phyloP scores from a whole-genome alignment of 2,329 filamentous ascomycete species.

The Ceratocystis diversiconidia region DNA sequence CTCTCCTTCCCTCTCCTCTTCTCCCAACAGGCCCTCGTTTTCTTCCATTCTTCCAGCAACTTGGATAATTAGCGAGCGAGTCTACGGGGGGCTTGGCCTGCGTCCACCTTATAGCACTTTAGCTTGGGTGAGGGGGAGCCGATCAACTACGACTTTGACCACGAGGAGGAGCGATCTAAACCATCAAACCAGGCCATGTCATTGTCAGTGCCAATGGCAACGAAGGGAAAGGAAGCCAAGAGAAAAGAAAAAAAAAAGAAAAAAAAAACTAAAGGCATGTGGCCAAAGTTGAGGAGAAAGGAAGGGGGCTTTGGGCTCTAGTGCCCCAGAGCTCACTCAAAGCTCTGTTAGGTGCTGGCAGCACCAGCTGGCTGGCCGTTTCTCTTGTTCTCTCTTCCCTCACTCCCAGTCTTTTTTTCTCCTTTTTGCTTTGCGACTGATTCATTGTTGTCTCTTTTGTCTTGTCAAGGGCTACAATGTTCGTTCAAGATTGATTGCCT shows the following conservation, averaged over 20 bases:
- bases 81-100: background rate
- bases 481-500: conserved; percentile 13
- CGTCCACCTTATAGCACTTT: too few relatives aligned
- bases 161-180: background rate
- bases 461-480: conserved; percentile 5
- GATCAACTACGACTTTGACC: background rate
- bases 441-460: conserved; percentile 1
- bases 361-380: background rate
- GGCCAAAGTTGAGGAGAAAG: background rate
- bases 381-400: background rate
- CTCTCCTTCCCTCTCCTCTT: background rate
- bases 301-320: background rate
- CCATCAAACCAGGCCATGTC: background rate
- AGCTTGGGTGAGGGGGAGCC: too few relatives aligned
- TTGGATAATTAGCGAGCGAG: background rate
- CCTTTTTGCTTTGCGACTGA: background rate
- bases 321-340: background rate
- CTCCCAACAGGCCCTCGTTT: background rate
- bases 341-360: too few relatives aligned
- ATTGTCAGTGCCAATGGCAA: background rate
- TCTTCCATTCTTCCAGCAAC: background rate
- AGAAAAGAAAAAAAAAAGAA: background rate
- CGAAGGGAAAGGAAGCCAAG: background rate
- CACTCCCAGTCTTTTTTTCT: background rate
- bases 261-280: background rate